A percentile compares a stretch with the other conserved stretches of the same genome.
Evolutionary conservation across 345 rosid species (phyloP).

Genomic region (Bruguiera sexangula): DNA sequence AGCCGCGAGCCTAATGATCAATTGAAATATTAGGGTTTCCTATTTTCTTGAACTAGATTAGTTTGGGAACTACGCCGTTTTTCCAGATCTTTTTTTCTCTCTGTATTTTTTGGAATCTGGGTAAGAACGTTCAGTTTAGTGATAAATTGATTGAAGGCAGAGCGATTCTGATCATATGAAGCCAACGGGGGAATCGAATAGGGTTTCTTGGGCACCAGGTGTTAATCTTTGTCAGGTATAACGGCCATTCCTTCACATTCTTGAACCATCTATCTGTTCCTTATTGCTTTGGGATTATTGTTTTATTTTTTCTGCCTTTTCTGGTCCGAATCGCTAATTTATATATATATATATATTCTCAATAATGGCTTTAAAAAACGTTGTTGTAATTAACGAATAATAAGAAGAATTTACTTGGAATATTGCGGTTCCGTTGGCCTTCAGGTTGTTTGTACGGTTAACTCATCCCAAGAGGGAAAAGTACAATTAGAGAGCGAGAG

Average conservation of each 20-base stretch:
- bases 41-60: no score
- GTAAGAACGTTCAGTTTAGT: neutral
- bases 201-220: slow-evolving; percentile 57
- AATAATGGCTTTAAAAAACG: no score
- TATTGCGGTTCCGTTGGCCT: no score
- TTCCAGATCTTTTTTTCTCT: no score
- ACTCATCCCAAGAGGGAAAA: no score
- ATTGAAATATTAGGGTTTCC: neutral
- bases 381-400: no score
- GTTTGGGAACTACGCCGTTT: no score
- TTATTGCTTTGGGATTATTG: neutral
- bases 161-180: slow-evolving; percentile 23
- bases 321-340: no score
- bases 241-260: neutral
- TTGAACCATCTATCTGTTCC: neutral
- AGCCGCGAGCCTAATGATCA: neutral
- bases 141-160: neutral
- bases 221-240: slow-evolving; percentile 62
- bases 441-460: no score
- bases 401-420: no score
- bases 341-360: no score
- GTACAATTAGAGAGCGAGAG: no score
- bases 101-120: neutral
- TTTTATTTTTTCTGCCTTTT: neutral
- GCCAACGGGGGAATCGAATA: slow-evolving; percentile 50